Percentiles rank a stretch among this genome's conserved stretches.
Evolutionary conservation across 1,284 basidiomycete species (phyloP).

Genomic region (Sanghuangporus baumii): DNA sequence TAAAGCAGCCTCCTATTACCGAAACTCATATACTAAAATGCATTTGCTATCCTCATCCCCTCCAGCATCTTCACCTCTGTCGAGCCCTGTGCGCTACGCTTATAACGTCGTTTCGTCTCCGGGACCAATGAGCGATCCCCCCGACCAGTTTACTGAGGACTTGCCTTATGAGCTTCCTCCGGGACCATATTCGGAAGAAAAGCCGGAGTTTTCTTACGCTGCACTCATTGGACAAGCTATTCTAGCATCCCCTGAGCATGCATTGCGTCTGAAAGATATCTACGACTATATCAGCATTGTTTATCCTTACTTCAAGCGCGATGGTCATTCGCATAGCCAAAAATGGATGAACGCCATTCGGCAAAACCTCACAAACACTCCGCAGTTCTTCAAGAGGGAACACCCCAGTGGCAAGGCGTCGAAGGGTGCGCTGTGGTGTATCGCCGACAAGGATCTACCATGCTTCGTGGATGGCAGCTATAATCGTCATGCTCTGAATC

Average conservation of each 20-base stretch:
- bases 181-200: slow-evolving; percentile 73
- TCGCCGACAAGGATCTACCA: slow-evolving; percentile 33
- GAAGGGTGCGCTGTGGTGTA: slow-evolving; percentile 63
- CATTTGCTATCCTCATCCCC: slow-evolving; percentile 31
- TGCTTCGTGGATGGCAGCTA: slow-evolving; percentile 18
- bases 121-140: slow-evolving; percentile 60
- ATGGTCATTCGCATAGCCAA: slow-evolving; percentile 50
- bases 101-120: slow-evolving; percentile 77
- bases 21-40: background rate
- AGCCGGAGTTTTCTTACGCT: slow-evolving; percentile 87
- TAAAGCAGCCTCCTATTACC: slow-evolving; percentile 6
- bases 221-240: slow-evolving; percentile 95
- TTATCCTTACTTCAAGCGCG: slow-evolving; percentile 89
- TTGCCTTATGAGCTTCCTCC: slow-evolving; percentile 72
- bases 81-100: slow-evolving; percentile 39
- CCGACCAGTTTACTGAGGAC: slow-evolving; percentile 54
- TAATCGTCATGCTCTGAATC: slow-evolving; percentile 16
- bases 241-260: slow-evolving; percentile 76
- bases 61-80: slow-evolving; percentile 47
- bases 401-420: slow-evolving; percentile 46
- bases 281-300: slow-evolving; percentile 94
- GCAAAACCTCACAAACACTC: slow-evolving; percentile 81
- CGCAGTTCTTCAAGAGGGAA: slow-evolving; percentile 71
- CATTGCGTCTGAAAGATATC: slow-evolving; percentile 90
- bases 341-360: slow-evolving; percentile 95